Conservation (phyloP, 306 rosid genomes). For the Gleditsia sinensis region DNA sequence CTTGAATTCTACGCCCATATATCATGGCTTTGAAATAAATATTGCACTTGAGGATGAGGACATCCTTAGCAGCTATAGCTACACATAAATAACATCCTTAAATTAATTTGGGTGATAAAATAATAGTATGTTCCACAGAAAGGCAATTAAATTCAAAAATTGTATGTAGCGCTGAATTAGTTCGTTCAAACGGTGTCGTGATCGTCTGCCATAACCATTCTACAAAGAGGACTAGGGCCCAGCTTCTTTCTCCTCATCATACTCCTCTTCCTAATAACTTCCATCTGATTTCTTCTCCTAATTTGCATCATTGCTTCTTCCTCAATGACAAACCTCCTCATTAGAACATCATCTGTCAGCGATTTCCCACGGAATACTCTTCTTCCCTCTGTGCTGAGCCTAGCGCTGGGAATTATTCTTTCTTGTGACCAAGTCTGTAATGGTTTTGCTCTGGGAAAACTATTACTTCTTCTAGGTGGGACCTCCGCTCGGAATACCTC, state of each 20-base stretch:
- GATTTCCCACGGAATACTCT: conserved; percentile 87
- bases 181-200: conserved; percentile 39
- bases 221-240: conserved; percentile 90
- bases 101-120: too few relatives aligned
- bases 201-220: conserved; percentile 66
- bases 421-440: conserved; percentile 42
- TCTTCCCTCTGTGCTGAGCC: conserved; percentile 70
- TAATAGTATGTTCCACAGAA: too few relatives aligned
- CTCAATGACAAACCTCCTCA: conserved; percentile 88
- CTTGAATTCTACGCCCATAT: background rate
- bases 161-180: conserved; percentile 12
- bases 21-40: background rate
- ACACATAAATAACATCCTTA: too few relatives aligned
- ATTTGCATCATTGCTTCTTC: conserved; percentile 98
- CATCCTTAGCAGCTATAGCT: too few relatives aligned
- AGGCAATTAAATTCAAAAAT: too few relatives aligned
- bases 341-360: conserved; percentile 84
- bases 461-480: conserved; percentile 87
- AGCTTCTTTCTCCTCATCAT: conserved; percentile 66
- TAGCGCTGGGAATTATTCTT: conserved; percentile 36
- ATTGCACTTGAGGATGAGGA: too few relatives aligned
- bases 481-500: conserved; percentile 72
- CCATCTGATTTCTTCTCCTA: conserved; percentile 89
- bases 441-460: conserved; percentile 77
- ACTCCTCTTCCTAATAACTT: conserved; percentile 70